These are phyloP conservation scores for Naganishia cerealis DNA, from an alignment of 1,284 basidiomycete species.

Conservation along the genomic window DNA sequence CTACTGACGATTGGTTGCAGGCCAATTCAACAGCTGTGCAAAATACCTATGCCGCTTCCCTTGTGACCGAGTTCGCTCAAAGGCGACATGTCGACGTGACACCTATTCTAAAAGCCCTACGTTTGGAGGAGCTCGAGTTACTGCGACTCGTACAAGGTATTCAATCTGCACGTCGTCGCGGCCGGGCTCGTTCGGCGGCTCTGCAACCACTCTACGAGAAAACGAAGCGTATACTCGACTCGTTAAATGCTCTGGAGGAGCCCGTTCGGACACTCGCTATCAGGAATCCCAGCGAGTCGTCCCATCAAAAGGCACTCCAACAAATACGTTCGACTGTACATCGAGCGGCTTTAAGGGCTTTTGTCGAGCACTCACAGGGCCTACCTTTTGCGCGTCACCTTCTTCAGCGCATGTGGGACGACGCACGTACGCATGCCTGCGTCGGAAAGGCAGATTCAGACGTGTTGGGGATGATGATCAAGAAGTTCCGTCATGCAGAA, in stretches of 20 bases:
- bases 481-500: slow-evolving; percentile 9
- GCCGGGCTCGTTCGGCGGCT: neutral
- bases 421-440: neutral
- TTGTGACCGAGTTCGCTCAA: slow-evolving; percentile 1
- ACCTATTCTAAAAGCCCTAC: neutral
- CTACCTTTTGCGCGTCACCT: neutral
- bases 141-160: neutral
- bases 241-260: neutral
- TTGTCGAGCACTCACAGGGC: neutral
- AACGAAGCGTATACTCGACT: neutral
- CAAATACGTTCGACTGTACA: slow-evolving; percentile 8
- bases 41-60: slow-evolving; percentile 8
- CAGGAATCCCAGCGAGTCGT: neutral
- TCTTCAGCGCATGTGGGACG: neutral
- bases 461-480: slow-evolving; percentile 9
- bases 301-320: neutral
- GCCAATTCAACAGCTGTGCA: neutral
- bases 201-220: slow-evolving; percentile 2
- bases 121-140: neutral
- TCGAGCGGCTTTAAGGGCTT: neutral
- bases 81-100: slow-evolving; percentile 6
- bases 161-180: neutral
- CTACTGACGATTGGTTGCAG: neutral
- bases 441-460: neutral
- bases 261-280: neutral